A percentile compares a stretch with the other conserved stretches of the same genome.
These are phyloP conservation scores for Xylaria flabelliformis DNA, from an alignment of 495 filamentous ascomycete genomes.

Conservation along the genomic window DNA sequence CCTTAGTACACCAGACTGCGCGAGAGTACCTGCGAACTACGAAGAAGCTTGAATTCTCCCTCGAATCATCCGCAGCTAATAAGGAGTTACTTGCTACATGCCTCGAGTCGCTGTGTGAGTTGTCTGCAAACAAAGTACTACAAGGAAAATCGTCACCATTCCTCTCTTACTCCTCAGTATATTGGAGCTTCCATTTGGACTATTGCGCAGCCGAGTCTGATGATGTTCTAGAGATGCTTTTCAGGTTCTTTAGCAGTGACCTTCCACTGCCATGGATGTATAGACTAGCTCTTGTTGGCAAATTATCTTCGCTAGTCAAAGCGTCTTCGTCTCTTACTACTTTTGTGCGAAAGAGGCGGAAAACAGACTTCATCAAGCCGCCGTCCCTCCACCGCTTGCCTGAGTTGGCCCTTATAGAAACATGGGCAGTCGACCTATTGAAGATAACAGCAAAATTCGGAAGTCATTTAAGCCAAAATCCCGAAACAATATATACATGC, in stretches of 20 bases:
- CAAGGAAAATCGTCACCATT: not conserved
- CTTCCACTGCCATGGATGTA: slow-evolving; percentile 3
- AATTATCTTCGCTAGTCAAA: not conserved
- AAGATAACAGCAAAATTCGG: slow-evolving; percentile 5
- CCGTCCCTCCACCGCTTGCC: not conserved
- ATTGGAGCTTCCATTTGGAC: not conserved
- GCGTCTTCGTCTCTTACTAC: not conserved
- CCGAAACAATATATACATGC: not conserved
- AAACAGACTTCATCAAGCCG: not conserved
- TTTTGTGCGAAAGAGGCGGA: slow-evolving; percentile 7
- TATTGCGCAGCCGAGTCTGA: not conserved
- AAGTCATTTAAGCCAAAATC: not conserved
- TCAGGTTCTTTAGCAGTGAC: not conserved
- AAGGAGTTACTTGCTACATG: slow-evolving; percentile 8
- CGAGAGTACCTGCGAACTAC: slow-evolving; percentile 1
- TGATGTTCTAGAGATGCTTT: not conserved
- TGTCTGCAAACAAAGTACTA: slow-evolving; percentile 1
- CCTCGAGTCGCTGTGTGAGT: not conserved
- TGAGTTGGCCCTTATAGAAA: not conserved
- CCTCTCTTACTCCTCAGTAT: not conserved
- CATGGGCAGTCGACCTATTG: slow-evolving; percentile 10
- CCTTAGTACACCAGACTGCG: slow-evolving; percentile 11
- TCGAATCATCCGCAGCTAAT: not conserved
- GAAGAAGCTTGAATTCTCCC: not conserved
- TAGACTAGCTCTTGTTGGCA: not conserved